These are phyloP conservation scores for Oryza rufipogon DNA, from an alignment of 176 grass and related monocot genomes.

Conservation along the genomic window DNA sequence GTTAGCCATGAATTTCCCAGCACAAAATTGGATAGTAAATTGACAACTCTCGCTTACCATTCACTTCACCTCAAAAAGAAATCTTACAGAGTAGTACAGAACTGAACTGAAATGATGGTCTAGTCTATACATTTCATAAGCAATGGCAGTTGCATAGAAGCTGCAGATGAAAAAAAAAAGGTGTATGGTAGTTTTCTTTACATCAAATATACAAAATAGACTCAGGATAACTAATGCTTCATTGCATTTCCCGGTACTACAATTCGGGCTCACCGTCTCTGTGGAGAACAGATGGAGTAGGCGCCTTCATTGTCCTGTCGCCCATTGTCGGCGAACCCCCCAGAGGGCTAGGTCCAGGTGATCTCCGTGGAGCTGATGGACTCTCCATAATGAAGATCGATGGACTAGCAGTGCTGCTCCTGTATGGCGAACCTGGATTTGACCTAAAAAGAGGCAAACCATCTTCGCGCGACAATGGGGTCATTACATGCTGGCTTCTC, in stretches of 20 bases:
- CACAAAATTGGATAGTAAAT: neutral
- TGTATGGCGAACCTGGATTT: constrained; percentile 53
- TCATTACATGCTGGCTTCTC: constrained; percentile 45
- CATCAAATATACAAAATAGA: constrained; percentile 37
- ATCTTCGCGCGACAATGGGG: constrained; percentile 51
- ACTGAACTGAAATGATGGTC: neutral
- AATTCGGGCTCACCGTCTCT: constrained; percentile 33
- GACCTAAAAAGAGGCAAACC: constrained; percentile 57
- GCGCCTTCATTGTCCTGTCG: constrained; percentile 47
- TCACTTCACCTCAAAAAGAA: constrained; percentile 1
- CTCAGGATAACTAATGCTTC: neutral
- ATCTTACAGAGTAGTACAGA: neutral
- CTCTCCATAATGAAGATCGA: constrained; percentile 57
- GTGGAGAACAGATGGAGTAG: constrained; percentile 37
- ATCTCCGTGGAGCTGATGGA: constrained; percentile 44
- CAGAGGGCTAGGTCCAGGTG: constrained; percentile 41
- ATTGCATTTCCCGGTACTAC: neutral
- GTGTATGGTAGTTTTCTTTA: constrained; percentile 21
- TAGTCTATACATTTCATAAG: constrained; percentile 11
- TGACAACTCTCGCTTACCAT: neutral
- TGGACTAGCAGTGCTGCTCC: constrained; percentile 35
- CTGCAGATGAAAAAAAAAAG: neutral
- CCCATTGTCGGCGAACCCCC: constrained; percentile 33
- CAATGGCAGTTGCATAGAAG: neutral
- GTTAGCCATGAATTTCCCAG: neutral